Evolutionary conservation across 2,329 filamentous ascomycete genomes (phyloP).

Genomic region (Monilinia fructicola): DNA sequence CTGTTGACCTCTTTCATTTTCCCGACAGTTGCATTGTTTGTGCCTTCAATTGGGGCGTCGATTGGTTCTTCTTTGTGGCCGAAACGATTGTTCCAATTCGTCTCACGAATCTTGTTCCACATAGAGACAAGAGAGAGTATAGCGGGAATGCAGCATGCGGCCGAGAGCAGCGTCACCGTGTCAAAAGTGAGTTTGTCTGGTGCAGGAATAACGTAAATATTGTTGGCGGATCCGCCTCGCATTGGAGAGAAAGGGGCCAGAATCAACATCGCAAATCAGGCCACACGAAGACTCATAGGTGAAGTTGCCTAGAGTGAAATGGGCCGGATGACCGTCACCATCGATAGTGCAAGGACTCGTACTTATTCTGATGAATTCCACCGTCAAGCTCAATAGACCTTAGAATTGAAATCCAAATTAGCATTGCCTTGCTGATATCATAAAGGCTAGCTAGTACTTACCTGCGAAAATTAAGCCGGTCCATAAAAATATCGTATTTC

Average conservation of each 20-base stretch:
- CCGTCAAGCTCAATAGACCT: conserved; percentile 60
- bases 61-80: conserved; percentile 39
- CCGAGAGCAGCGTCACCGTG: conserved; percentile 59
- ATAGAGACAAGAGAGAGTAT: conserved; percentile 61
- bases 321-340: conserved; percentile 43
- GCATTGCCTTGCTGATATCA: neutral
- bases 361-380: conserved; percentile 62
- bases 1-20: conserved; percentile 57
- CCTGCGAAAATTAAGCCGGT: conserved; percentile 60
- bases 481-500: conserved; percentile 68
- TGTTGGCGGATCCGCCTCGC: conserved; percentile 54
- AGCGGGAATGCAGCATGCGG: conserved; percentile 64
- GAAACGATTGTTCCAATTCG: conserved; percentile 56
- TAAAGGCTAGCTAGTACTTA: conserved; percentile 37
- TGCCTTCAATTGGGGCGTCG: conserved; percentile 50
- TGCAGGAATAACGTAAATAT: conserved; percentile 62
- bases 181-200: conserved; percentile 56
- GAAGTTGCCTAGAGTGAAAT: conserved; percentile 44
- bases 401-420: conserved; percentile 14
- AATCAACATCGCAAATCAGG: conserved; percentile 47
- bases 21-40: conserved; percentile 53
- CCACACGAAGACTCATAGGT: conserved; percentile 48
- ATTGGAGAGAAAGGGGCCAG: conserved; percentile 56
- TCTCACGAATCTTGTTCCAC: conserved; percentile 63
- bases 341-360: conserved; percentile 48